A percentile compares a stretch with the other conserved stretches of the same genome.
Evolutionary conservation across 2,329 filamentous ascomycete genomes (phyloP).

Genomic region (Ceratocystiopsis minuta): DNA sequence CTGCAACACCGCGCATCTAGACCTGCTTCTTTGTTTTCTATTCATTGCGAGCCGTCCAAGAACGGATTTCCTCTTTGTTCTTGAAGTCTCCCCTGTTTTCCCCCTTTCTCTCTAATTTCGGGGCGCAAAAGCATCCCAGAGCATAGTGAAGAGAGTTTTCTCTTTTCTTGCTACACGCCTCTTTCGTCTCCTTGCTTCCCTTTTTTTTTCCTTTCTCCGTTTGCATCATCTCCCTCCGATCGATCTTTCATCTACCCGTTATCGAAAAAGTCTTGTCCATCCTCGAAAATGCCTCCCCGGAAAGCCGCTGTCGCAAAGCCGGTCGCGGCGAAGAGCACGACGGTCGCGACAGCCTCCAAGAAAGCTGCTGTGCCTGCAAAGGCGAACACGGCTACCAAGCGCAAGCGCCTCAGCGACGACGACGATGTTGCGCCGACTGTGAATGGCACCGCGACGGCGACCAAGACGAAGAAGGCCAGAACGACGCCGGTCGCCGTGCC

Average conservation of each 20-base stretch:
- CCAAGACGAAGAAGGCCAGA: constrained; percentile 5
- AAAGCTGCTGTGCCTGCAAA: constrained; percentile 9
- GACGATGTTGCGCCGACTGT: constrained; percentile 6
- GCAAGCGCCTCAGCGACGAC: constrained; percentile 5
- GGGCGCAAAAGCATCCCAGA: too few relatives aligned
- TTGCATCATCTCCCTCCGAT: not conserved
- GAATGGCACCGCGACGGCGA: constrained; percentile 11
- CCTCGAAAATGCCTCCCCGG: constrained; percentile 7
- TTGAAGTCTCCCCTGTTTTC: too few relatives aligned
- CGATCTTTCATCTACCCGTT: not conserved
- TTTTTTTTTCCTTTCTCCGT: not conserved
- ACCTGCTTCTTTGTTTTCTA: not conserved
- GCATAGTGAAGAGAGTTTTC: too few relatives aligned
- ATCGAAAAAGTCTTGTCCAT: constrained; percentile 4
- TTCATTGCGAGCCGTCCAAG: too few relatives aligned
- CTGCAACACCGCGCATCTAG: not conserved
- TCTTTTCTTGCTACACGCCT: not conserved
- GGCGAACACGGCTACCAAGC: constrained; percentile 1
- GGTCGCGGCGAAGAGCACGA: not conserved
- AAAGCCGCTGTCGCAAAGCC: not conserved
- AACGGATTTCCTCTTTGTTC: too few relatives aligned
- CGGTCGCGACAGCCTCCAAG: constrained; percentile 12
- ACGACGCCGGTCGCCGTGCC: constrained; percentile 2
- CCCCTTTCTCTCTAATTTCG: too few relatives aligned
- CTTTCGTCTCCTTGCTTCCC: not conserved